A percentile compares a stretch with the other conserved stretches of the same genome.
phyloP scores from a whole-genome alignment of 78 protist species.

The Protostelium mycophagum region DNA sequence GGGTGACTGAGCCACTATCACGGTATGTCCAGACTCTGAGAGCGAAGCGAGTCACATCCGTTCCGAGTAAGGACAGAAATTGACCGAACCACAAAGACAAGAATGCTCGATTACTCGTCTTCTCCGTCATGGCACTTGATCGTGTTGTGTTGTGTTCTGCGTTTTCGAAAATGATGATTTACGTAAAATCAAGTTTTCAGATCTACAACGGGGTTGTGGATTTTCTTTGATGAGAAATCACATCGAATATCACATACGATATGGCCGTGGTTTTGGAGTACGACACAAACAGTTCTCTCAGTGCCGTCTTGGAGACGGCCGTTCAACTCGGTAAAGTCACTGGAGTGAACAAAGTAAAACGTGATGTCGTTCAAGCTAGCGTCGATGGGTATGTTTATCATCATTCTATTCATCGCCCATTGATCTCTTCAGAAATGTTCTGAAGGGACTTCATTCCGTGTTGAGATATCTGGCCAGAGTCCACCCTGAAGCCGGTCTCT shows the following conservation, averaged over 20 bases:
- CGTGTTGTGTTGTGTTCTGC: neutral
- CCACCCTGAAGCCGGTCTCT: neutral
- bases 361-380: neutral
- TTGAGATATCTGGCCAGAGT: neutral
- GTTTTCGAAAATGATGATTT: too few relatives aligned
- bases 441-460: neutral
- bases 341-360: neutral
- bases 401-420: neutral
- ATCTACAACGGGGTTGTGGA: too few relatives aligned
- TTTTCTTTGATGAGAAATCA: too few relatives aligned
- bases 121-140: neutral
- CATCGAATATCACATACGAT: too few relatives aligned
- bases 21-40: neutral
- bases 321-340: neutral
- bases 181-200: too few relatives aligned
- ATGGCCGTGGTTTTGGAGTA: too few relatives aligned
- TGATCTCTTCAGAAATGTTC: neutral
- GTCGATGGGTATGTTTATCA: neutral
- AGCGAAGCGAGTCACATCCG: neutral
- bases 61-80: neutral
- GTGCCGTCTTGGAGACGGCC: neutral
- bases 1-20: neutral
- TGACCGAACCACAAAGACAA: neutral
- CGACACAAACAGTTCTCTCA: too few relatives aligned
- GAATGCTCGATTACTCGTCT: too few relatives aligned